Percentiles rank a stretch among this genome's conserved stretches.
phyloP scores from a whole-genome alignment of 148 eudicot species.

The Chenopodium suecicum region DNA sequence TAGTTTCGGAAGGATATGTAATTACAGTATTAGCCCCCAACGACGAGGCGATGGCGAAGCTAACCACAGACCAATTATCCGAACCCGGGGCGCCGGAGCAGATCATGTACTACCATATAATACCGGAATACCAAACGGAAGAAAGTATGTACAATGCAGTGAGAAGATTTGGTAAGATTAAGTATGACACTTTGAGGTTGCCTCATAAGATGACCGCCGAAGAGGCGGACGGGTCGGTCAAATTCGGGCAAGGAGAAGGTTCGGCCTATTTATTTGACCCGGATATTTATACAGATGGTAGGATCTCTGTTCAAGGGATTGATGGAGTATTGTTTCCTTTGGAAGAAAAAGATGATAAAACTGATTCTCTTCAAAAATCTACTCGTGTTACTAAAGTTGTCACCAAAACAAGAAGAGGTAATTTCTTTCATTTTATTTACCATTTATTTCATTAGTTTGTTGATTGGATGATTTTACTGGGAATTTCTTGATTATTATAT shows the following conservation, averaged over 20 bases:
- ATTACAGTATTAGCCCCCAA: conserved; percentile 61
- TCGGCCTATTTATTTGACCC: conserved; percentile 65
- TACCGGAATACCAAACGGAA: conserved; percentile 64
- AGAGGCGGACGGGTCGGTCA: conserved; percentile 66
- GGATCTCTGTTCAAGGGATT: conserved; percentile 65
- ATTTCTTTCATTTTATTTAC: background rate
- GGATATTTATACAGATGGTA: conserved; percentile 63
- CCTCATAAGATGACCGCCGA: conserved; percentile 51
- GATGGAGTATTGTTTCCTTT: conserved; percentile 57
- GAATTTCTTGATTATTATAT: background rate
- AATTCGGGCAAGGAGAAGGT: conserved; percentile 51
- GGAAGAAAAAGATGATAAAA: conserved; percentile 35
- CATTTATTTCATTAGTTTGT: background rate
- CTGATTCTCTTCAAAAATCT: conserved; percentile 6
- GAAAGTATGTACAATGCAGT: conserved; percentile 72
- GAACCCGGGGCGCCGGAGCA: conserved; percentile 71
- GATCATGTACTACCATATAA: conserved; percentile 60
- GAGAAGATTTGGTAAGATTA: conserved; percentile 54
- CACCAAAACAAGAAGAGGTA: conserved; percentile 48
- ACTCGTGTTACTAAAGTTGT: conserved; percentile 37
- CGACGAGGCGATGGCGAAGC: conserved; percentile 64
- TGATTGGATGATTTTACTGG: background rate
- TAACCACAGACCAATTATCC: conserved; percentile 55
- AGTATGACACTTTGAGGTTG: conserved; percentile 51
- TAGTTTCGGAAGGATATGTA: conserved; percentile 59